A percentile compares a stretch with the other conserved stretches of the same genome.
phyloP scores from a whole-genome alignment of 441 rosid genomes.

The Raphanus hybrid region DNA sequence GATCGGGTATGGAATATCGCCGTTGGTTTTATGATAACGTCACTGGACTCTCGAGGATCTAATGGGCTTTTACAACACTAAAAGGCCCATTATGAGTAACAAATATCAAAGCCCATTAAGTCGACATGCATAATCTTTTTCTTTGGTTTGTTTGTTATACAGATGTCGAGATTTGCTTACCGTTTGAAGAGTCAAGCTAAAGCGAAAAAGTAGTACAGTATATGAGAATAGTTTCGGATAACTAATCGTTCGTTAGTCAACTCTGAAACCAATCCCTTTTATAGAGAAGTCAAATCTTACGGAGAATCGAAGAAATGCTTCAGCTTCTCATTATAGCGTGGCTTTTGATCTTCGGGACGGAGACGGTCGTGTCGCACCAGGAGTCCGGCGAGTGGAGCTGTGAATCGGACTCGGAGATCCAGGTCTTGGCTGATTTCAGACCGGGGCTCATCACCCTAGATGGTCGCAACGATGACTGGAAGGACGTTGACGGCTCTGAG shows the following conservation, averaged over 20 bases:
- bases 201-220: neutral
- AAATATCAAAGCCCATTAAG: neutral
- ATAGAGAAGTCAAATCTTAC: neutral
- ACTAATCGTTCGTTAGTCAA: constrained; percentile 29
- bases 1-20: neutral
- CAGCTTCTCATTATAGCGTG: constrained; percentile 33
- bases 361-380: constrained; percentile 61
- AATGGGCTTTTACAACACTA: neutral
- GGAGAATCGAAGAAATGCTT: constrained; percentile 43
- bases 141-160: neutral
- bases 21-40: neutral
- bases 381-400: constrained; percentile 92
- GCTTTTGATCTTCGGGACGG: constrained; percentile 35
- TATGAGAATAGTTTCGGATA: neutral
- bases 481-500: constrained; percentile 69
- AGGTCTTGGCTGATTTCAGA: constrained; percentile 59
- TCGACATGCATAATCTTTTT: neutral
- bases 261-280: constrained; percentile 3
- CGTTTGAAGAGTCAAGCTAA: constrained; percentile 38
- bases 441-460: constrained; percentile 87
- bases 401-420: constrained; percentile 65
- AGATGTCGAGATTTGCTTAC: constrained; percentile 38
- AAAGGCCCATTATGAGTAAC: neutral
- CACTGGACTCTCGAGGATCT: neutral
- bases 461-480: constrained; percentile 90